These are phyloP conservation scores for Cicer bijugum DNA, from an alignment of 306 rosid species.

Conservation along the genomic window DNA sequence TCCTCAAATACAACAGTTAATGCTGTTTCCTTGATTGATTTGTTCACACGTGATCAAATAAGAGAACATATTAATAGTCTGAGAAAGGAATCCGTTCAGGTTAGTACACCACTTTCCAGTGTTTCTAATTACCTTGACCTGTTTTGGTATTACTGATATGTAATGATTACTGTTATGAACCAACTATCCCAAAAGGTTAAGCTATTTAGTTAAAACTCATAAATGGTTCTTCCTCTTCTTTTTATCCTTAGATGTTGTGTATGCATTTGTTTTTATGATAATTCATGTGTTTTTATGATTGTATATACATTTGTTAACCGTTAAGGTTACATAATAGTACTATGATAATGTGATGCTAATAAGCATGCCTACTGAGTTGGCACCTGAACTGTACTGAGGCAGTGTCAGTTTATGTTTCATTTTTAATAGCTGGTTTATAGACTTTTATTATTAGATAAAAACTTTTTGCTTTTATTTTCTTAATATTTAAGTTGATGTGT, in stretches of 20 bases:
- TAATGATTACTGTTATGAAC: neutral
- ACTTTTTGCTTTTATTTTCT: neutral
- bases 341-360: too few species aligned
- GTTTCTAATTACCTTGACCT: constrained; percentile 1
- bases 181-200: neutral
- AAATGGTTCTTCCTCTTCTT: neutral
- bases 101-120: constrained; percentile 19
- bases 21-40: constrained; percentile 45
- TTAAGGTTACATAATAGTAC: too few species aligned
- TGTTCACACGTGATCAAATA: constrained; percentile 49
- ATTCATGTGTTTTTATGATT: neutral
- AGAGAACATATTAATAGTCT: constrained; percentile 53
- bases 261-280: too few species aligned
- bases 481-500: neutral
- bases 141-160: neutral
- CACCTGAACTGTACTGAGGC: too few species aligned
- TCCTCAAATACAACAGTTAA: constrained; percentile 22
- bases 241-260: neutral
- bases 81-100: constrained; percentile 44
- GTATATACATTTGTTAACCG: neutral
- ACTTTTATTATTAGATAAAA: neutral
- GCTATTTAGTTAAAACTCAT: too few species aligned
- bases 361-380: too few species aligned
- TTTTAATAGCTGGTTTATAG: too few species aligned
- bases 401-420: too few species aligned